phyloP scores from a whole-genome alignment of 2,329 filamentous ascomycete species.

The Phaeophleospora eucalypticola region DNA sequence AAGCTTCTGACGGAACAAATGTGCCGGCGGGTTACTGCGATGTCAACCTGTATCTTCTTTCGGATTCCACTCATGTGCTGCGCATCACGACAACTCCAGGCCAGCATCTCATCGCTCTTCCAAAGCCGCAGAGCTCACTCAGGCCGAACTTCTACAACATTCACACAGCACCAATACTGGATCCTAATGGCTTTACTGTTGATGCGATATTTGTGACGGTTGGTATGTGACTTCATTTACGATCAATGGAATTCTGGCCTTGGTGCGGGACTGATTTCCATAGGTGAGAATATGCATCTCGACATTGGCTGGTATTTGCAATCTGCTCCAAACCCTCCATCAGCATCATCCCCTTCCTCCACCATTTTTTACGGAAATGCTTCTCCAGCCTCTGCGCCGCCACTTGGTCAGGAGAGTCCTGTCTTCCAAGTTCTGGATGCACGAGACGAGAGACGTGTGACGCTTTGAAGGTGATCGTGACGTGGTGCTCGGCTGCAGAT shows the following conservation, averaged over 20 bases:
- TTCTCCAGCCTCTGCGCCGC: too few species aligned
- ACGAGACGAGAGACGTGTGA: too few species aligned
- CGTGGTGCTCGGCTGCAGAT: too few species aligned
- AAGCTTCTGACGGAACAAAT: not conserved
- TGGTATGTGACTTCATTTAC: too few species aligned
- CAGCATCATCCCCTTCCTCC: not conserved
- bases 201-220: not conserved
- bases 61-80: not conserved
- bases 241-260: too few species aligned
- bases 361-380: too few species aligned
- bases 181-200: not conserved
- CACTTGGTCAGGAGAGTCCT: too few species aligned
- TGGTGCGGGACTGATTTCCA: not conserved
- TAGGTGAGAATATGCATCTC: not conserved
- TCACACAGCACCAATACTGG: not conserved
- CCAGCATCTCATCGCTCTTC: not conserved
- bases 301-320: not conserved
- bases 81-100: not conserved
- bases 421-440: too few species aligned
- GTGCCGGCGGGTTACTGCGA: not conserved
- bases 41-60: not conserved
- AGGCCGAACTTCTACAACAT: not conserved
- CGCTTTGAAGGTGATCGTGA: too few species aligned
- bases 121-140: not conserved
- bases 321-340: not conserved